phyloP scores from a whole-genome alignment of 2,329 filamentous ascomycete genomes.

The Talaromyces sp. region DNA sequence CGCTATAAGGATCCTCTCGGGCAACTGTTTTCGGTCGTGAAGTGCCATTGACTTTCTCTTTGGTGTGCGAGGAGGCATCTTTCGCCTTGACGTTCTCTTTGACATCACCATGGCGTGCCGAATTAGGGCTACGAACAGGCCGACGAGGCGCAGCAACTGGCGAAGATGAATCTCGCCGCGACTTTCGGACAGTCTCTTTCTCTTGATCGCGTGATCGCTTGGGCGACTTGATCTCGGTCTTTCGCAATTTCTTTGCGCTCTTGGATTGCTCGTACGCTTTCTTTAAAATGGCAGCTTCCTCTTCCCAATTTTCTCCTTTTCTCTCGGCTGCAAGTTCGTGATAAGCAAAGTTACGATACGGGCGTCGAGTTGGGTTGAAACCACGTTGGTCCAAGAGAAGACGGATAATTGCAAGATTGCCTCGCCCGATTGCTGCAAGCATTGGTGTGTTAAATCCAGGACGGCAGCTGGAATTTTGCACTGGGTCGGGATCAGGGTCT shows the following conservation, averaged over 20 bases:
- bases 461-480: conserved; percentile 47
- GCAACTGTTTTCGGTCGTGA: conserved; percentile 18
- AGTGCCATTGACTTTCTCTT: conserved; percentile 2
- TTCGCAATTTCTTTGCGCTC: conserved; percentile 26
- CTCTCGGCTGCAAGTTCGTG: conserved; percentile 79
- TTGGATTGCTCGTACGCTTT: conserved; percentile 44
- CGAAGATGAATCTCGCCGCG: conserved; percentile 34
- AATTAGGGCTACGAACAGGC: conserved; percentile 24
- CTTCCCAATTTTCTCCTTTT: conserved; percentile 81
- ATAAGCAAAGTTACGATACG: conserved; percentile 73
- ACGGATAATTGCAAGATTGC: conserved; percentile 76
- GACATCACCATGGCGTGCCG: conserved; percentile 19
- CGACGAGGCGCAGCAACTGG: conserved; percentile 28
- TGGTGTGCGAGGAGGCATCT: conserved; percentile 4
- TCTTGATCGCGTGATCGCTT: conserved; percentile 34
- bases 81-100: conserved; percentile 17
- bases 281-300: conserved; percentile 77
- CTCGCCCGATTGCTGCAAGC: conserved; percentile 84
- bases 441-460: conserved; percentile 83
- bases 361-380: conserved; percentile 74
- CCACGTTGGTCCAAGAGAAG: conserved; percentile 68
- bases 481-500: conserved; percentile 63
- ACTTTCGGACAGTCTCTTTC: conserved; percentile 29
- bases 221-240: conserved; percentile 30
- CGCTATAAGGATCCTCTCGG: conserved; percentile 18